phyloP scores from a whole-genome alignment of 2,329 filamentous ascomycete species.

The Alternaria arborescens region DNA sequence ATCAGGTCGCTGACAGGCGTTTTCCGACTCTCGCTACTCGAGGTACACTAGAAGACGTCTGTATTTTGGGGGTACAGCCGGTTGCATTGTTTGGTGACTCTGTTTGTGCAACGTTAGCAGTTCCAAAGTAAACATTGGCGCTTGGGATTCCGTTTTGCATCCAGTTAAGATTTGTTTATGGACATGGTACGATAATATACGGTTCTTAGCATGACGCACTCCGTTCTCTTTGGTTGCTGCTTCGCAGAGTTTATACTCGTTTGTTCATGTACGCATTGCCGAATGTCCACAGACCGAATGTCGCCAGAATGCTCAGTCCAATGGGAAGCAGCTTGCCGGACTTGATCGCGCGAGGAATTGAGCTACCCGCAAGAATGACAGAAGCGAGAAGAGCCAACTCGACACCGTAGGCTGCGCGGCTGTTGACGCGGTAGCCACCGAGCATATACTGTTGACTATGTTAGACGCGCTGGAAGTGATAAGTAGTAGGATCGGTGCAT shows the following conservation, averaged over 20 bases:
- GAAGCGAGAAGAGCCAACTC: constrained; percentile 91
- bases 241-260: constrained; percentile 1
- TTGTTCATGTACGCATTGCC: constrained; percentile 67
- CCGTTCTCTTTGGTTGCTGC: background rate
- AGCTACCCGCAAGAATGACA: constrained; percentile 80
- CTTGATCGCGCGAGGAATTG: constrained; percentile 86
- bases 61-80: background rate
- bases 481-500: constrained; percentile 26
- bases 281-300: constrained; percentile 81
- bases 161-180: background rate
- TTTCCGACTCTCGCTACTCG: background rate
- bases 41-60: background rate
- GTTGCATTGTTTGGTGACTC: background rate
- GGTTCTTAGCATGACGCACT: background rate
- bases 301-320: constrained; percentile 78
- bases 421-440: constrained; percentile 81
- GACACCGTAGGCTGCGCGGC: constrained; percentile 78
- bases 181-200: background rate
- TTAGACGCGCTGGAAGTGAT: background rate
- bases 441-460: constrained; percentile 67
- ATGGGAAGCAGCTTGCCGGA: constrained; percentile 84
- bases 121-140: background rate
- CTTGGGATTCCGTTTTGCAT: background rate
- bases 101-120: background rate
- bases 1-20: background rate